phyloP scores from a whole-genome alignment of 192 early-diverging fungal genomes.

The Coemansia sp. region DNA sequence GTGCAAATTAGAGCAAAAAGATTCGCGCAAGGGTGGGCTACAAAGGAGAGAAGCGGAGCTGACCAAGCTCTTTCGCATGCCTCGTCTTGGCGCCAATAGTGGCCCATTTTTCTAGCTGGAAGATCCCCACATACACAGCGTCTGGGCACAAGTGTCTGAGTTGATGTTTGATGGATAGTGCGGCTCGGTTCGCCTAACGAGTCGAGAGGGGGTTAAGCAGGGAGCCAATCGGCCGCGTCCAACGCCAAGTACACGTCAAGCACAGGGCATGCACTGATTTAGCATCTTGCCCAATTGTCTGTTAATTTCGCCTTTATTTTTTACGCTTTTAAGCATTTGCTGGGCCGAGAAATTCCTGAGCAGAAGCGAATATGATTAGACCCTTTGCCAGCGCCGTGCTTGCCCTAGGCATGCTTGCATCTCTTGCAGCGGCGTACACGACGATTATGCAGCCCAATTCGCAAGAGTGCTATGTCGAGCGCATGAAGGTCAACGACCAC shows the following conservation, averaged over 20 bases:
- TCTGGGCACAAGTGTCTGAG: not conserved
- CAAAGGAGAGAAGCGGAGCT: not conserved
- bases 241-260: not conserved
- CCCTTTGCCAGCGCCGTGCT: constrained; percentile 19
- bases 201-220: not conserved
- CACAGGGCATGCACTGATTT: not conserved
- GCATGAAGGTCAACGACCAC: constrained; percentile 42
- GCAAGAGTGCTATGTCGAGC: constrained; percentile 52
- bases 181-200: not conserved
- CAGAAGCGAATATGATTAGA: constrained; percentile 28
- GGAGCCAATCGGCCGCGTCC: constrained; percentile 4
- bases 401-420: constrained; percentile 27
- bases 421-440: constrained; percentile 43
- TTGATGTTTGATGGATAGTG: not conserved
- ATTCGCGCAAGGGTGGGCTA: not conserved
- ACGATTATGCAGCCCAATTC: constrained; percentile 45
- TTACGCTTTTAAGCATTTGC: not conserved
- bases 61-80: not conserved
- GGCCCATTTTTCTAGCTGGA: not conserved
- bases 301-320: not conserved
- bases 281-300: not conserved
- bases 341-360: not conserved
- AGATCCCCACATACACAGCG: not conserved
- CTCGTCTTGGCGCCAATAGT: not conserved
- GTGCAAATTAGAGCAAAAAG: not conserved